phyloP scores from a whole-genome alignment of 2,329 filamentous ascomycete genomes.

The Ophiocordyceps robertsii region DNA sequence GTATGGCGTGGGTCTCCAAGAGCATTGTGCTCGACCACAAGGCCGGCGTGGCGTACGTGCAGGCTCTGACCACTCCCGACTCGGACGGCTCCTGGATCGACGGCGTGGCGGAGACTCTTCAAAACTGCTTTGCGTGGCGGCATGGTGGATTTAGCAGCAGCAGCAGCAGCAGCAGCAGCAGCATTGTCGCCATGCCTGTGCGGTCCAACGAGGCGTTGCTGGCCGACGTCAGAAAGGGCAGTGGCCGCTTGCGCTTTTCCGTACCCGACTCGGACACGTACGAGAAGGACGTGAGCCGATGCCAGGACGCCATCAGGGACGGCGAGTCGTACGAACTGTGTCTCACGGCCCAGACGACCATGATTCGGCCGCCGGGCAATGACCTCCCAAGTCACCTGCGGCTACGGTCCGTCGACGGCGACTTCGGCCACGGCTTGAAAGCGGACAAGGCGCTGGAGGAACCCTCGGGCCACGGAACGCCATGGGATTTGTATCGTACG shows the following conservation, averaged over 20 bases:
- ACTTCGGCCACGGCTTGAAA: neutral
- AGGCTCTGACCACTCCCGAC: constrained; percentile 24
- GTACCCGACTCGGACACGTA: constrained; percentile 39
- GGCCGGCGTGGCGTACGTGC: constrained; percentile 47
- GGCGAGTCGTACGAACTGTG: constrained; percentile 82
- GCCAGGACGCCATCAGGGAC: constrained; percentile 57
- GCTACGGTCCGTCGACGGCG: neutral
- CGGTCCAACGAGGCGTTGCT: constrained; percentile 8
- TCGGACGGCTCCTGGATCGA: constrained; percentile 19
- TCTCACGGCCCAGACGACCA: constrained; percentile 60
- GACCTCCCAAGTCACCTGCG: constrained; percentile 19
- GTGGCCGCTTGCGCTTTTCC: constrained; percentile 15
- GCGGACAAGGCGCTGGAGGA: neutral
- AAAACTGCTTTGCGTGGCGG: constrained; percentile 19
- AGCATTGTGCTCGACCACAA: constrained; percentile 68
- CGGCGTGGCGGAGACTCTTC: constrained; percentile 13
- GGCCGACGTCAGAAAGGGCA: constrained; percentile 2
- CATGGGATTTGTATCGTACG: constrained; percentile 61
- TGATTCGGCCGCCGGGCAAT: constrained; percentile 34
- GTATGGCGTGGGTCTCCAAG: constrained; percentile 61
- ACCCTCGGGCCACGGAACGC: constrained; percentile 12
- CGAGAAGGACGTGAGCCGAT: constrained; percentile 50
- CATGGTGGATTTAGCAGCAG: constrained; percentile 3
- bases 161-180: neutral
- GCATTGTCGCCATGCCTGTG: neutral